Conservation (phyloP, 345 rosid species). For the Eucalyptus grandis region DNA sequence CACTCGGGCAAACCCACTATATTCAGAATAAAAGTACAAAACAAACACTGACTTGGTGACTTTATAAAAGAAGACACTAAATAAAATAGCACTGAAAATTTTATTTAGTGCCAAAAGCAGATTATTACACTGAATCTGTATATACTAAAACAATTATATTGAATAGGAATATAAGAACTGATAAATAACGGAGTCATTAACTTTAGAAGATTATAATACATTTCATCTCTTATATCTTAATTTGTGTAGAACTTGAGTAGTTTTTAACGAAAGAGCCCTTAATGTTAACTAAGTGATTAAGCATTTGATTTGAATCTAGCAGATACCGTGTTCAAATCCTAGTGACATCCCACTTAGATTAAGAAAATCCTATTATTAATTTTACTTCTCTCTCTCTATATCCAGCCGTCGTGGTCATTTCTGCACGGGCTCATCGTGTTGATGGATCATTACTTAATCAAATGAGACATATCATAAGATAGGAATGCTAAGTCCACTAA, state of each 20-base stretch:
- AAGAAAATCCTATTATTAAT: not conserved
- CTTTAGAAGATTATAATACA: not conserved
- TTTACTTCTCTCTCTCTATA: not conserved
- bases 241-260: not conserved
- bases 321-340: fast-evolving
- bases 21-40: not conserved
- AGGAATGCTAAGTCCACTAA: not conserved
- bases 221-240: not conserved
- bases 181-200: not conserved
- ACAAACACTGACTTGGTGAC: not conserved
- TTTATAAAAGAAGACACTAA: not conserved
- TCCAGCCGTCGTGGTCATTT: not conserved
- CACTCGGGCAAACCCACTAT: not conserved
- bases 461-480: not conserved
- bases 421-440: not conserved
- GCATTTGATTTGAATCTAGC: not conserved
- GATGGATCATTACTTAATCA: not conserved
- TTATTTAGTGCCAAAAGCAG: not conserved
- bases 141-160: not conserved
- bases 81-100: not conserved
- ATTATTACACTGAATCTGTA: not conserved
- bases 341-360: not conserved
- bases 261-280: not conserved
- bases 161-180: not conserved
- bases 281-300: not conserved